Conservation (phyloP, 305 asterid species). For the Salvia sclarea region DNA sequence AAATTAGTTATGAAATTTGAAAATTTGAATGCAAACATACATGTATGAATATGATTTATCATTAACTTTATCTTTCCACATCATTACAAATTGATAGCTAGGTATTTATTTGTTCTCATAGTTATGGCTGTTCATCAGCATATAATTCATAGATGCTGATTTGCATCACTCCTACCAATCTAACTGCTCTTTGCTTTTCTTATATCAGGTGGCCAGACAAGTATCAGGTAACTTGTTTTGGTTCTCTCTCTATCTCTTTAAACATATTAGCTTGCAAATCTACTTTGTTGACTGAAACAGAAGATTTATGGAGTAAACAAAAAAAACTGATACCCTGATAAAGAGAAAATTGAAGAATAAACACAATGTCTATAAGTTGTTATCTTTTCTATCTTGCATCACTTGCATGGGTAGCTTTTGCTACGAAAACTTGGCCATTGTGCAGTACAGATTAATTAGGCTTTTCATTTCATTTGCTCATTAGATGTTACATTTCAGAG, state of each 20-base stretch:
- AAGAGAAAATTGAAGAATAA: neutral
- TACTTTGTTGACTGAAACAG: slow-evolving; percentile 12
- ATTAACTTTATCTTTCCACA: neutral
- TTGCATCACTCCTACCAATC: neutral
- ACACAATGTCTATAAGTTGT: neutral
- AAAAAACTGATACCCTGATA: neutral
- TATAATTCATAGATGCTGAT: neutral
- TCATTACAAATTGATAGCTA: neutral
- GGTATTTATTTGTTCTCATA: neutral
- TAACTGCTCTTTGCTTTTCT: slow-evolving; percentile 27
- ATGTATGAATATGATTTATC: too few relatives aligned
- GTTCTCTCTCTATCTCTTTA: neutral
- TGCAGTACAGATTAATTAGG: neutral
- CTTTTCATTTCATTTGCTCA: neutral
- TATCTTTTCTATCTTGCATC: neutral
- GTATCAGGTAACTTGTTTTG: slow-evolving; percentile 70
- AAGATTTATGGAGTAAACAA: neutral
- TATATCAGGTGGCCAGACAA: slow-evolving; percentile 94
- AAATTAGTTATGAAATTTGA: neutral
- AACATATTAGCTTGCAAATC: neutral
- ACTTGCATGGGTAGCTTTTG: neutral
- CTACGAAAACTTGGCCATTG: neutral
- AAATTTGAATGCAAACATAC: neutral
- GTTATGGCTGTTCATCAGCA: neutral
- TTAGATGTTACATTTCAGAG: neutral